Percentiles rank a stretch among this genome's conserved stretches.
These are phyloP conservation scores for Syncephalis fuscata DNA, from an alignment of 371 early-diverging fungal genomes.

Conservation along the genomic window DNA sequence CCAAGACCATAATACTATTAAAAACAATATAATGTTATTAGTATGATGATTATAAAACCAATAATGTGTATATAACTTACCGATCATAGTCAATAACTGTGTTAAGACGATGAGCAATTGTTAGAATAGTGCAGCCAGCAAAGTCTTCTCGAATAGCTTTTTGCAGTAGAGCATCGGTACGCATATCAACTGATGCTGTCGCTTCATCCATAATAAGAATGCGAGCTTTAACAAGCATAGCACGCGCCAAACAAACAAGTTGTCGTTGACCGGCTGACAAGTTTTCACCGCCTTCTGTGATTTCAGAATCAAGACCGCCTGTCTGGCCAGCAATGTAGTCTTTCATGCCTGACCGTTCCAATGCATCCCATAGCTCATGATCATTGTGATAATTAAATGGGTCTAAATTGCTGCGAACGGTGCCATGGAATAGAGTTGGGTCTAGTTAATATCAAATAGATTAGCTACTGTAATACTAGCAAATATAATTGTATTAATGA, in stretches of 20 bases:
- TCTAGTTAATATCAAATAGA: slow-evolving; percentile 37
- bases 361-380: slow-evolving; percentile 62
- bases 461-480: slow-evolving; percentile 18
- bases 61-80: slow-evolving; percentile 5
- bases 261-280: slow-evolving; percentile 72
- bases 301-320: slow-evolving; percentile 32
- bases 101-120: slow-evolving; percentile 66
- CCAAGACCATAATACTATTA: slow-evolving; percentile 29
- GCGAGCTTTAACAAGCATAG: slow-evolving; percentile 46
- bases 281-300: slow-evolving; percentile 35
- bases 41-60: slow-evolving; percentile 29
- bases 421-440: slow-evolving; percentile 59
- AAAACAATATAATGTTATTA: slow-evolving; percentile 51
- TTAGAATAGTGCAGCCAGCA: slow-evolving; percentile 60
- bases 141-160: slow-evolving; percentile 68
- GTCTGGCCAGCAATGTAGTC: slow-evolving; percentile 23
- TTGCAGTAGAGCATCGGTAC: slow-evolving; percentile 54
- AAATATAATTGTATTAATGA: no score
- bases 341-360: slow-evolving; percentile 40
- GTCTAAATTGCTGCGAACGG: slow-evolving; percentile 63
- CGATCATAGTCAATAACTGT: slow-evolving; percentile 71
- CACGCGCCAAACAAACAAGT: slow-evolving; percentile 62
- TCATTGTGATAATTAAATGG: slow-evolving; percentile 62
- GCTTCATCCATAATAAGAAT: slow-evolving; percentile 58
- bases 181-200: slow-evolving; percentile 38